Percentiles rank a stretch among this genome's conserved stretches.
Evolutionary conservation across 1,284 basidiomycete genomes (phyloP).

Genomic region (Ustilago shanxiensis): DNA sequence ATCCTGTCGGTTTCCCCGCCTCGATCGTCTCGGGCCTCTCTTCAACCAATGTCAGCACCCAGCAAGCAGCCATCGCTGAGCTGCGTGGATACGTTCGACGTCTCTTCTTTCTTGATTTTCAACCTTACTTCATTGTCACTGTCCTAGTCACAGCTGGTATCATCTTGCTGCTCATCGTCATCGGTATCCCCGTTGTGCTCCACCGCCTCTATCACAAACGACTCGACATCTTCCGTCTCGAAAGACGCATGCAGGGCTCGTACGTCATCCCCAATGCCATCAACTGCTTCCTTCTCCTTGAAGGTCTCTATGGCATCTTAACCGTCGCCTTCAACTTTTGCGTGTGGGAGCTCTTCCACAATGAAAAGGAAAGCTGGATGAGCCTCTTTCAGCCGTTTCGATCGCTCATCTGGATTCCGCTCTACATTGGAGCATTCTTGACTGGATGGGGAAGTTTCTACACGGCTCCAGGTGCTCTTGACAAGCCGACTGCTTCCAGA

Average conservation of each 20-base stretch:
- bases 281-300: constrained; percentile 53
- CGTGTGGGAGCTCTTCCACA: constrained; percentile 32
- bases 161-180: constrained; percentile 33
- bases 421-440: constrained; percentile 52
- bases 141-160: constrained; percentile 24
- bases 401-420: constrained; percentile 45
- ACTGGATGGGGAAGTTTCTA: constrained; percentile 63
- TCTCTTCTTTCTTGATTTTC: constrained; percentile 39
- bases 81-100: constrained; percentile 33
- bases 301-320: constrained; percentile 39
- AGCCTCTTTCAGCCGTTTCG: constrained; percentile 25
- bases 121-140: constrained; percentile 10
- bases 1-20: constrained; percentile 26
- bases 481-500: constrained; percentile 40
- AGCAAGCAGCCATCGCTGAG: constrained; percentile 27
- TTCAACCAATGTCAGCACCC: constrained; percentile 14
- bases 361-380: constrained; percentile 3
- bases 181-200: constrained; percentile 24
- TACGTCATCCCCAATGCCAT: constrained; percentile 59
- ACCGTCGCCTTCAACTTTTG: constrained; percentile 52
- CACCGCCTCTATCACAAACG: constrained; percentile 37
- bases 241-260: constrained; percentile 42
- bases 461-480: constrained; percentile 60
- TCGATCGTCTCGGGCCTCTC: constrained; percentile 31
- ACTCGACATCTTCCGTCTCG: constrained; percentile 30